These are phyloP conservation scores for thale cress (Arabidopsis thaliana) DNA, from an alignment of 345 rosid species.

Conservation along the genomic window DNA sequence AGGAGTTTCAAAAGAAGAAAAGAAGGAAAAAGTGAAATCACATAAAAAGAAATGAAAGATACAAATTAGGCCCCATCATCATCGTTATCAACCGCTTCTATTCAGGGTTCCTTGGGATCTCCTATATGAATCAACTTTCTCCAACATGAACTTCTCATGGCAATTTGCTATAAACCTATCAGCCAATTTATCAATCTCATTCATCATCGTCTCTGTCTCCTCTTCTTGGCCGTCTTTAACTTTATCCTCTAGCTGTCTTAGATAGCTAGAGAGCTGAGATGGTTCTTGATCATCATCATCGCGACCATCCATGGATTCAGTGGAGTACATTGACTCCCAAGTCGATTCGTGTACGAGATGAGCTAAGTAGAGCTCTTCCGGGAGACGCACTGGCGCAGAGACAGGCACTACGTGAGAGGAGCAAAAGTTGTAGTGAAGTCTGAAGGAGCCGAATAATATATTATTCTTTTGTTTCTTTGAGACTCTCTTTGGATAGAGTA, in stretches of 20 bases:
- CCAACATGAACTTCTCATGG: slow-evolving; percentile 86
- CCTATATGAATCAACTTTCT: slow-evolving; percentile 96
- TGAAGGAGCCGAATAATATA: slow-evolving; percentile 76
- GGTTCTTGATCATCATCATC: slow-evolving; percentile 25
- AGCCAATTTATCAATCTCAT: slow-evolving; percentile 83
- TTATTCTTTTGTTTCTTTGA: slow-evolving; percentile 54
- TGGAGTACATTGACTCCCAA: slow-evolving; percentile 54
- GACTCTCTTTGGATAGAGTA: slow-evolving; percentile 49
- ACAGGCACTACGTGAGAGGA: slow-evolving; percentile 76
- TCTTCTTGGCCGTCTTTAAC: slow-evolving; percentile 25
- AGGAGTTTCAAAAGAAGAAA: not conserved
- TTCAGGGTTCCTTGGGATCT: slow-evolving; percentile 85
- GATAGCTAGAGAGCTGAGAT: slow-evolving; percentile 65
- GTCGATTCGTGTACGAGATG: slow-evolving; percentile 62
- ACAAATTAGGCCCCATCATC: slow-evolving; percentile 9
- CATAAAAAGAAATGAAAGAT: slow-evolving; percentile 39
- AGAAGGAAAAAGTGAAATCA: slow-evolving; percentile 20
- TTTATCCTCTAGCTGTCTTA: slow-evolving; percentile 71
- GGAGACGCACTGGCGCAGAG: slow-evolving; percentile 55
- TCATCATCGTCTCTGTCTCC: slow-evolving; percentile 34
- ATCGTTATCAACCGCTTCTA: slow-evolving; percentile 57
- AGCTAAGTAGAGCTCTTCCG: slow-evolving; percentile 45
- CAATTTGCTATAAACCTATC: slow-evolving; percentile 81
- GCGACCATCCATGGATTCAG: slow-evolving; percentile 23
- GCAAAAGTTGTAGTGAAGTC: slow-evolving; percentile 92